phyloP scores from a whole-genome alignment of 1,284 basidiomycete species.

The Trichosporon inkin region DNA sequence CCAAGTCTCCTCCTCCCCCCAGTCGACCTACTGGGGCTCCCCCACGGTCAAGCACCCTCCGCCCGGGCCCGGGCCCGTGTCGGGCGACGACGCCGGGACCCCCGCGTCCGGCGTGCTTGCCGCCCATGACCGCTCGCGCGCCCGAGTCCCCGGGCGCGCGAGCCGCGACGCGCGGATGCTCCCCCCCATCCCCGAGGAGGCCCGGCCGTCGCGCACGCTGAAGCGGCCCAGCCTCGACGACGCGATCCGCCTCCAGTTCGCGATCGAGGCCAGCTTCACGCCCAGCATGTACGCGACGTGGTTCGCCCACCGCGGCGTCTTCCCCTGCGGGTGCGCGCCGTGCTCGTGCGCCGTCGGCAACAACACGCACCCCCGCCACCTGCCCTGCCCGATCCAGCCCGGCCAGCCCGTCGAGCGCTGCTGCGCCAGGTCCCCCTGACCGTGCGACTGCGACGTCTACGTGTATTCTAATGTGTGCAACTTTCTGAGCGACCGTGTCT shows the following conservation, averaged over 20 bases:
- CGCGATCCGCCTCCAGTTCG: neutral
- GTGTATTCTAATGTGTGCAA: neutral
- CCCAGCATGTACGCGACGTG: constrained; percentile 1
- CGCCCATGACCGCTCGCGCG: no score
- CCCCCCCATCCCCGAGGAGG: neutral
- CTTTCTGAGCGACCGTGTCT: neutral
- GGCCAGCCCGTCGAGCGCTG: neutral
- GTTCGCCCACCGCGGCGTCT: neutral
- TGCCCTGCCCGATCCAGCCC: neutral
- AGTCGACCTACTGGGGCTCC: neutral
- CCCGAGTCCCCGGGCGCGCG: no score
- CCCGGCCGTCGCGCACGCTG: neutral
- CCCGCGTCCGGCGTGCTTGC: no score
- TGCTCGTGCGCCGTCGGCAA: neutral
- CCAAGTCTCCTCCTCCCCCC: neutral
- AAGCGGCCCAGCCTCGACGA: neutral
- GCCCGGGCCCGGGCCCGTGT: neutral
- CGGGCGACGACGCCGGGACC: no score
- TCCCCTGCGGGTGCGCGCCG: neutral
- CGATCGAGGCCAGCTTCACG: neutral
- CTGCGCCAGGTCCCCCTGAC: no score
- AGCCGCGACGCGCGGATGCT: neutral
- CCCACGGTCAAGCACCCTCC: neutral
- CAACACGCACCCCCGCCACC: constrained; percentile 4
- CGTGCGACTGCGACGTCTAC: neutral